Conservation (phyloP, 352 stramenopile genomes). For the Phytophthora niederhauseri region DNA sequence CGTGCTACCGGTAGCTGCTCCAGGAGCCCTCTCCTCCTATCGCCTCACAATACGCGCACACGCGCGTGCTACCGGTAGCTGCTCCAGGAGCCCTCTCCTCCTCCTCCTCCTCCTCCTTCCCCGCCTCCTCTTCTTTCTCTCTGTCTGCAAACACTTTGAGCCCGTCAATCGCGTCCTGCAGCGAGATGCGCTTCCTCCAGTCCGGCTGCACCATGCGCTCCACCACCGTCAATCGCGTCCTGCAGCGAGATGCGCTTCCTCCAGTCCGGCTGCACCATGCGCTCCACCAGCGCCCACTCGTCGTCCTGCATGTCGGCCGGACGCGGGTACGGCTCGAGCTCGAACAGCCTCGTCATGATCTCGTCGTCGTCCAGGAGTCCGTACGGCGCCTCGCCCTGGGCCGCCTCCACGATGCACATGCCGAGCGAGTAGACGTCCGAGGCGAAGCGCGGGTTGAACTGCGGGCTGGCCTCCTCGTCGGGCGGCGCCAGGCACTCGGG, state of each 20-base stretch:
- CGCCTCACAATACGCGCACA: not conserved
- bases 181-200: slow-evolving; percentile 4
- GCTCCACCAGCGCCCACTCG: slow-evolving; percentile 19
- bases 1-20: not conserved
- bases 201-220: slow-evolving; percentile 15
- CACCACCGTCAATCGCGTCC: too few relatives aligned
- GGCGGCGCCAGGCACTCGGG: slow-evolving; percentile 27
- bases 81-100: not conserved
- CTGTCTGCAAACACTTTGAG: slow-evolving; percentile 22
- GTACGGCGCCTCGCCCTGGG: slow-evolving; percentile 22
- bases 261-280: slow-evolving; percentile 15
- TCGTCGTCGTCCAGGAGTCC: slow-evolving; percentile 20
- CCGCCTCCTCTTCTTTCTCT: not conserved
- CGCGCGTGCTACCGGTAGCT: not conserved
- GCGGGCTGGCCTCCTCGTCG: slow-evolving; percentile 8
- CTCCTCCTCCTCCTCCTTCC: not conserved
- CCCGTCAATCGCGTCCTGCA: slow-evolving; percentile 10
- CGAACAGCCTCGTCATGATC: slow-evolving; percentile 16
- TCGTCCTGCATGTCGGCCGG: slow-evolving; percentile 19
- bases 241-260: slow-evolving; percentile 6
- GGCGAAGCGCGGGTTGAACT: slow-evolving; percentile 19
- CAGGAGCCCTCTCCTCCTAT: not conserved
- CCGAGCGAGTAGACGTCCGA: slow-evolving; percentile 42
- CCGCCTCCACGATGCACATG: slow-evolving; percentile 42
- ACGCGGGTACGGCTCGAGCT: slow-evolving; percentile 18